Base-by-base conservation (phyloP, 2,329 filamentous ascomycete genomes). In the Herpotrichia juniperi region DNA sequence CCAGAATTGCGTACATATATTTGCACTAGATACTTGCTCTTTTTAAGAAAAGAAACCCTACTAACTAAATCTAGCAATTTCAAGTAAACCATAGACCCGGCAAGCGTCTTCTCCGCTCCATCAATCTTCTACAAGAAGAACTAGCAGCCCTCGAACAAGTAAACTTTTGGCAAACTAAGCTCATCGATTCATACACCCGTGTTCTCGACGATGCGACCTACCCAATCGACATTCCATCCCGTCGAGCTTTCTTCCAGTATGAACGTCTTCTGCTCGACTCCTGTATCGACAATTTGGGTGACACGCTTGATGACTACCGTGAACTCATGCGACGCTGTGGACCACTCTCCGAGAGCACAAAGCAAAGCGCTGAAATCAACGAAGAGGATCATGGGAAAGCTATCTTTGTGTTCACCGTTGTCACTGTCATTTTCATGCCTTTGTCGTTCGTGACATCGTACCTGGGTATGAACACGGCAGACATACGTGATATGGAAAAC, bases 391-490 rank as follows among this genome's bases (percentile, higher is more conserved):
- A 78, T 46, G 74, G 75, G 9, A 76, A 77, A 52, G 75, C 75
- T 0, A 78, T 78, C 40, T 61, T 78, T 14, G 70, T 77, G 10
- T 78, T 78, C 48, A 78, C 76, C 0, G 66, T 77, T 14, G 74
- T 78, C 4, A 79, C 76, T 0, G 67, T 76, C 42, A 67, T 78
- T 25, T 79, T 78, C 48, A 63, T 79, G 8, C 76, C 76, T 0
- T 61, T 79, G 5, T 77, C 74, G 4, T 79, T 79, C 54, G 69
- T 78, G 5, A 72, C 74, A 0, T 73, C 68, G 3, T 77, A 75
- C 54, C 71, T 78, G 10, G 76, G 76, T 6, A 73, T 78, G 76
- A 72, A 71, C 39, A 69, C 72, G 1, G 50, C 56, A 1, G 76
- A 78, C 31, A 74, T 78, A 12, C 57, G 76, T 22, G 66, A 77